Conservation (phyloP, 2,329 filamentous ascomycete genomes). For the Amauroascus verrucosus region DNA sequence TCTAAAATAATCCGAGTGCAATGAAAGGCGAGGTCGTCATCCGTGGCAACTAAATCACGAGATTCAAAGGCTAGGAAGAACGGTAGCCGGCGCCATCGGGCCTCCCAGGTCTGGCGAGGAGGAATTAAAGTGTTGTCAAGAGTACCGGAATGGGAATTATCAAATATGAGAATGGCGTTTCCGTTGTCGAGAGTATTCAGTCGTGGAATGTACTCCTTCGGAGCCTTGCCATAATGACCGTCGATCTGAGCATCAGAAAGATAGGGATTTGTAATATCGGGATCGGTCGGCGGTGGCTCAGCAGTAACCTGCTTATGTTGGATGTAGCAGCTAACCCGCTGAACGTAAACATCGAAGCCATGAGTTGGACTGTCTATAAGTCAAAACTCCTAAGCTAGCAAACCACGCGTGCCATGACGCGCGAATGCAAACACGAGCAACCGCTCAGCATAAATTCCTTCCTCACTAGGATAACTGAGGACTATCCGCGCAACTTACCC, state of each 20-base stretch:
- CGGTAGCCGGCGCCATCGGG: constrained; percentile 44
- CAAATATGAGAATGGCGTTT: constrained; percentile 45
- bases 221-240: constrained; percentile 22
- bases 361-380: constrained; percentile 33
- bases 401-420: background rate
- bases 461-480: background rate
- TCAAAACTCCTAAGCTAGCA: background rate
- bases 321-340: constrained; percentile 42
- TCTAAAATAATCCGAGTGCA: constrained; percentile 43
- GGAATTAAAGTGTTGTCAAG: constrained; percentile 43
- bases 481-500: constrained; percentile 16
- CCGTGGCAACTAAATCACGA: constrained; percentile 30
- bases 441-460: constrained; percentile 9
- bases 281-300: constrained; percentile 28
- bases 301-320: constrained; percentile 39
- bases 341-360: constrained; percentile 42
- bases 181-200: constrained; percentile 40
- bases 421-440: background rate
- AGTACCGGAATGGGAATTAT: constrained; percentile 39
- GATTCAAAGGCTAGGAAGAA: constrained; percentile 40
- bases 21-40: constrained; percentile 37
- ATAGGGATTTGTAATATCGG: constrained; percentile 40
- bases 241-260: constrained; percentile 28
- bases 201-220: constrained; percentile 32
- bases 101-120: constrained; percentile 42